phyloP scores from a whole-genome alignment of 148 eudicot species.

The Rhododendron simsii region DNA sequence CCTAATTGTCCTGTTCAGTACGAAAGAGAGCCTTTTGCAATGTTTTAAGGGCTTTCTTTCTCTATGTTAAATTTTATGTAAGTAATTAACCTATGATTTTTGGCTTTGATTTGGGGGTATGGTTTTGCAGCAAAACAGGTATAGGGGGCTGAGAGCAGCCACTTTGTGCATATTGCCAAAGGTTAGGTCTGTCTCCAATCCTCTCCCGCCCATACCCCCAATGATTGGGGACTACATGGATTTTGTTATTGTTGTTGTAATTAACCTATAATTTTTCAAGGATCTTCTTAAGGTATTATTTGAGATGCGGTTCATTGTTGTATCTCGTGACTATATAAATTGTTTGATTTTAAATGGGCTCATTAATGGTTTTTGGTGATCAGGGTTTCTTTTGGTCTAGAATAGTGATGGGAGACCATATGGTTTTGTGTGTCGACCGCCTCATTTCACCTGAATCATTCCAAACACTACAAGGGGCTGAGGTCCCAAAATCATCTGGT shows the following conservation, averaged over 20 bases:
- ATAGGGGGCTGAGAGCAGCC: too few species aligned
- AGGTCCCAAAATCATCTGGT: constrained; percentile 31
- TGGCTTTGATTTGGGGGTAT: too few species aligned
- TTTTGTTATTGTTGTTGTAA: too few species aligned
- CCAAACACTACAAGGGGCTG: constrained; percentile 33
- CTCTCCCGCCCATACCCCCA: too few species aligned
- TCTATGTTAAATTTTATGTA: background rate
- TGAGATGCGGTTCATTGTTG: background rate
- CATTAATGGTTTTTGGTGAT: constrained; percentile 7
- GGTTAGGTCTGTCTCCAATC: too few species aligned
- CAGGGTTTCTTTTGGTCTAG: constrained; percentile 10
- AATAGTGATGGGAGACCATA: constrained; percentile 53
- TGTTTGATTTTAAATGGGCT: background rate
- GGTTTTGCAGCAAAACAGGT: too few species aligned
- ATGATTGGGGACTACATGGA: too few species aligned
- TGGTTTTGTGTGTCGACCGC: constrained; percentile 55
- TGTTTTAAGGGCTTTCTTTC: background rate
- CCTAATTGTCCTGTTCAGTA: background rate
- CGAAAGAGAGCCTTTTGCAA: background rate
- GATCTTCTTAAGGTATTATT: background rate
- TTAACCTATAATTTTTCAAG: background rate
- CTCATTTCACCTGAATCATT: constrained; percentile 29
- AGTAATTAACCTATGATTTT: background rate
- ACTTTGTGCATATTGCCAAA: too few species aligned
- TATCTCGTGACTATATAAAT: background rate